A percentile compares a stretch with the other conserved stretches of the same genome.
These are phyloP conservation scores for Candida buenavistaensis DNA, from an alignment of 1,139 yeast genomes.

Conservation along the genomic window DNA sequence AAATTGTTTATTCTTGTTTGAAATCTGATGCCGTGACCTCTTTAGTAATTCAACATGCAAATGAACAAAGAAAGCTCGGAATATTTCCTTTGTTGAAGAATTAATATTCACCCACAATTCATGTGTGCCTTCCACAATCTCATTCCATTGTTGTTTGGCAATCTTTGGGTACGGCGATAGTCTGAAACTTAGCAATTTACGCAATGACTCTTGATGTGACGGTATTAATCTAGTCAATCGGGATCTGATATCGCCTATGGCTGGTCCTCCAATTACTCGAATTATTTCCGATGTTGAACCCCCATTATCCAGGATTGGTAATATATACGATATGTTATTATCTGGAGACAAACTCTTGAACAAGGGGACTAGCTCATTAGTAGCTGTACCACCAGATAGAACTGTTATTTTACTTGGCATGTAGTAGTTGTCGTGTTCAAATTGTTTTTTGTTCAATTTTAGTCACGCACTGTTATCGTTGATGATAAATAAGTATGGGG, in stretches of 20 bases:
- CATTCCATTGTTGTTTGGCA: constrained; percentile 76
- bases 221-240: constrained; percentile 74
- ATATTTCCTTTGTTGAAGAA: constrained; percentile 67
- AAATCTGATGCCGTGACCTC: constrained; percentile 53
- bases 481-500: too few relatives aligned
- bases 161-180: constrained; percentile 49
- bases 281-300: constrained; percentile 91
- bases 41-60: constrained; percentile 77
- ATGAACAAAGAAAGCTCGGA: constrained; percentile 76
- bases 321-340: constrained; percentile 52
- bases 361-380: constrained; percentile 58
- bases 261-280: constrained; percentile 92
- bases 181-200: constrained; percentile 58
- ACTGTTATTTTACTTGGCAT: constrained; percentile 36
- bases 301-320: constrained; percentile 92
- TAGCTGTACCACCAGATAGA: constrained; percentile 76
- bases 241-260: constrained; percentile 89
- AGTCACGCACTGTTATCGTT: too few relatives aligned
- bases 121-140: constrained; percentile 79
- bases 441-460: too few relatives aligned
- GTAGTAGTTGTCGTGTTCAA: neutral
- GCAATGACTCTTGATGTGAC: constrained; percentile 40
- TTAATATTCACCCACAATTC: constrained; percentile 62
- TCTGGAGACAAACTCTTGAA: constrained; percentile 41
- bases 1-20: constrained; percentile 51